These are phyloP conservation scores for Rauvolfia tetraphylla DNA, from an alignment of 257 asterid species.

Conservation along the genomic window DNA sequence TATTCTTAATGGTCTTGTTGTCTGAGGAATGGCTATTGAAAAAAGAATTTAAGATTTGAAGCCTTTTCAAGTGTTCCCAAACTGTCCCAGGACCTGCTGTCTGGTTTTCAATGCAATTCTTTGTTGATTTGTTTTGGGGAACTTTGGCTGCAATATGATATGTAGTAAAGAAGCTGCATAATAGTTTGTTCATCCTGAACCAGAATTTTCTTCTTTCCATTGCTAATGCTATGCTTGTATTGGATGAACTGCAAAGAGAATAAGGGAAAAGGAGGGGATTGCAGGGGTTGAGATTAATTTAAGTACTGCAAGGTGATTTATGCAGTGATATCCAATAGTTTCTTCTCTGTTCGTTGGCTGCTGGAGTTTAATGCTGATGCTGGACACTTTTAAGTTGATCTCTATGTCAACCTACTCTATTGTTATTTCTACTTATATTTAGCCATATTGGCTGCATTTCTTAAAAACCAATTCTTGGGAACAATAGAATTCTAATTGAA, in stretches of 20 bases:
- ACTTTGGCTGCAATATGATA: neutral
- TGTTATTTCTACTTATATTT: too few relatives aligned
- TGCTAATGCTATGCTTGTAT: neutral
- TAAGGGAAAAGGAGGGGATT: neutral
- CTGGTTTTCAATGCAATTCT: constrained; percentile 2
- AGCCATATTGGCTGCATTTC: neutral
- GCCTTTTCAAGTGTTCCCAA: neutral
- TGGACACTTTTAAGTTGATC: neutral
- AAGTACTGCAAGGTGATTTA: too few relatives aligned
- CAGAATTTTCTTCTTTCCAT: neutral
- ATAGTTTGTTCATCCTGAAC: too few relatives aligned
- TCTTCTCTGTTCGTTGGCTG: neutral
- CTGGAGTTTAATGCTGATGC: neutral
- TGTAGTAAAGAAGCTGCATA: neutral
- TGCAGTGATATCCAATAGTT: neutral
- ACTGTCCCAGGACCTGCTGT: neutral
- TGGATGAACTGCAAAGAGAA: neutral
- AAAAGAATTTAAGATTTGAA: neutral
- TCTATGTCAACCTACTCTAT: too few relatives aligned
- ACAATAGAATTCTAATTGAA: neutral
- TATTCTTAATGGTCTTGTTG: neutral
- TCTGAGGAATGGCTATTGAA: neutral
- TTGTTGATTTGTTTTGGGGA: neutral
- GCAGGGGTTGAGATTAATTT: neutral
- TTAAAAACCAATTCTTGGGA: neutral